Base-by-base conservation (phyloP, 768 basidiomycete genomes). In the Dacryopinax primogenitus region DNA sequence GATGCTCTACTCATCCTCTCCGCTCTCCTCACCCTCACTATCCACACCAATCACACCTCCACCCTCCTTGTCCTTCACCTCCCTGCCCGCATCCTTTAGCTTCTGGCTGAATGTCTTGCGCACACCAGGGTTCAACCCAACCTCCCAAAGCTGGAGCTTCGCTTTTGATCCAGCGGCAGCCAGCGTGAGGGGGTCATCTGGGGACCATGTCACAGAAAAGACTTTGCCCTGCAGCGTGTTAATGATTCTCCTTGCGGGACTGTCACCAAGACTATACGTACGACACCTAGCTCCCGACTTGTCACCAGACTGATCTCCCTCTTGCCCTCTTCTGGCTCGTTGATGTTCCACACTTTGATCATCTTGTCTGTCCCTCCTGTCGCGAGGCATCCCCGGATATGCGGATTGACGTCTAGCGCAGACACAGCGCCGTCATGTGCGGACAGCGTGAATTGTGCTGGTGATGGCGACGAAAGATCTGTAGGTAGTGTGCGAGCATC, bases 311-410 rank as follows among this genome's bases (percentile, higher is more conserved):
- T 89, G 72, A 95, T 89, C 64, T 83, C 83, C 35, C 83, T 79
- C 77, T 87, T 88, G 32, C 82, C 85, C 6, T 77, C 79, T 18
- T 80, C 79, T 51, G 84, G 84, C 67, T 88, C 87, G 44, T 77
- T 78, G 58, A 95, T 79, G 72, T 97, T 97, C 96, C 96, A 99
- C 2, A 98, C 80, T 75, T 98, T 97, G 73, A 96, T 90, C 34
- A 91, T 78, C 73, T 94, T 96, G 79, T 98, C 96, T 21, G 87
- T 86, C 1, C 96, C 96, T 21, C 95, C 96, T 0, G 96, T 98
- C 18, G 83, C 91, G 69, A 99, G 79, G 74, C 90, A 94, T 0
- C 96, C 96, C 64, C 83, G 85, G 39, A 98, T 81, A 71, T 91
- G 86, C 2, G 92, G 86, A 73, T 92, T 96, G 68, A 97, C 82